Conservation (phyloP, 2,329 filamentous ascomycete species). For the Ambrosiella xylebori region DNA sequence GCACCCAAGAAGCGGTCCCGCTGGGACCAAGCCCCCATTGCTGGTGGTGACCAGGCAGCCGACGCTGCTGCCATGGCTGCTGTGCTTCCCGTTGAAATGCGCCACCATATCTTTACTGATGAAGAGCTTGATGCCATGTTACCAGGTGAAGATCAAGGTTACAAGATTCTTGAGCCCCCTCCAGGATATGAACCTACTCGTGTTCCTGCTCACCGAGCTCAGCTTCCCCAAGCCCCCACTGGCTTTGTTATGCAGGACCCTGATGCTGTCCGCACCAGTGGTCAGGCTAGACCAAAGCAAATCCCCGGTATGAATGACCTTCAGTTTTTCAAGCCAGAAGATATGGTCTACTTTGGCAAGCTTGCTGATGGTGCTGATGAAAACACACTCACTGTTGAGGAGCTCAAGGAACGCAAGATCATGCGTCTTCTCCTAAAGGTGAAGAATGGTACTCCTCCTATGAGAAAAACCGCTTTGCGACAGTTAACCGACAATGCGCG, state of each 20-base stretch:
- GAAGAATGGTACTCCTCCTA: constrained; percentile 96
- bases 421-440: constrained; percentile 94
- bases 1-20: constrained; percentile 60
- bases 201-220: constrained; percentile 54
- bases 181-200: constrained; percentile 79
- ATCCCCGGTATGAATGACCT: constrained; percentile 92
- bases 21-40: constrained; percentile 80
- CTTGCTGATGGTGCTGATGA: constrained; percentile 88
- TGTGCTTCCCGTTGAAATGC: constrained; percentile 65
- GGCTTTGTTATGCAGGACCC: constrained; percentile 98
- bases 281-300: constrained; percentile 84
- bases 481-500: constrained; percentile 96
- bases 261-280: constrained; percentile 63
- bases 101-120: constrained; percentile 72
- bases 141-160: constrained; percentile 74
- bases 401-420: constrained; percentile 95
- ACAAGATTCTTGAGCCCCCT: constrained; percentile 78
- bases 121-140: constrained; percentile 88
- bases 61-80: constrained; percentile 43
- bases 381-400: constrained; percentile 78
- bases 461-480: constrained; percentile 93
- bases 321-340: constrained; percentile 95
- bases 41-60: constrained; percentile 55
- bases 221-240: constrained; percentile 46
- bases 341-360: constrained; percentile 98